phyloP scores from a whole-genome alignment of 805 yeast species.

The Candida endomychidarum region DNA sequence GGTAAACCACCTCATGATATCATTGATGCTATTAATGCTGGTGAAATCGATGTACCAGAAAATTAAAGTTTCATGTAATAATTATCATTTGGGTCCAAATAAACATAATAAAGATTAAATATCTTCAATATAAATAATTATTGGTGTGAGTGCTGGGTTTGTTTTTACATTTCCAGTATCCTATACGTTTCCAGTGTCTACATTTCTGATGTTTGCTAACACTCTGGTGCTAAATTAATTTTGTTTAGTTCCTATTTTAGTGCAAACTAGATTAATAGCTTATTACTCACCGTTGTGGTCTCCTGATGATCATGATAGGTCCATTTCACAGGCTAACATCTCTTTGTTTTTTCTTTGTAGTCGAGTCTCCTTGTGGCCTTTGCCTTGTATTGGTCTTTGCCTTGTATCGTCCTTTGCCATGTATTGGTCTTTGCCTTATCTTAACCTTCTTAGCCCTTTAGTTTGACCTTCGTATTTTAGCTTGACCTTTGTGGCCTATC shows the following conservation, averaged over 20 bases:
- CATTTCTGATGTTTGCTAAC: conserved; percentile 86
- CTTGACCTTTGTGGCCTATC: too few relatives aligned
- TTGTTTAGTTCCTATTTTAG: conserved; percentile 85
- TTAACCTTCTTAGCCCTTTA: too few relatives aligned
- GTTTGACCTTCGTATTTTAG: too few relatives aligned
- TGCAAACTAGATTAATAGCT: conserved; percentile 76
- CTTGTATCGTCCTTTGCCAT: too few relatives aligned
- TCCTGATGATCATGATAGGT: conserved; percentile 51
- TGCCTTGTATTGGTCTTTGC: too few relatives aligned
- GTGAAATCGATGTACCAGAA: conserved; percentile 93
- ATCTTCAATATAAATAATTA: conserved; percentile 8
- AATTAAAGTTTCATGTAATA: conserved; percentile 49
- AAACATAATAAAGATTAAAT: conserved; percentile 8
- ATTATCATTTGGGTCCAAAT: conserved; percentile 12
- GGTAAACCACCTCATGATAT: conserved; percentile 99
- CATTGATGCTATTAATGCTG: conserved; percentile 97
- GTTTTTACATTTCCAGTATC: too few relatives aligned
- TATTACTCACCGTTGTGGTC: conserved; percentile 69
- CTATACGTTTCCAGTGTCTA: too few relatives aligned
- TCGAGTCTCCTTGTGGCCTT: too few relatives aligned
- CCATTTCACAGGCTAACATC: conserved; percentile 65
- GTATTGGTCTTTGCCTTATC: too few relatives aligned
- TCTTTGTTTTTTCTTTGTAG: conserved; percentile 1
- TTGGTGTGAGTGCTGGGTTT: too few relatives aligned
- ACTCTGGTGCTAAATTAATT: conserved; percentile 77